These are phyloP conservation scores for Dactylella cylindrospora DNA, from an alignment of 2,329 filamentous ascomycete genomes.

Conservation along the genomic window DNA sequence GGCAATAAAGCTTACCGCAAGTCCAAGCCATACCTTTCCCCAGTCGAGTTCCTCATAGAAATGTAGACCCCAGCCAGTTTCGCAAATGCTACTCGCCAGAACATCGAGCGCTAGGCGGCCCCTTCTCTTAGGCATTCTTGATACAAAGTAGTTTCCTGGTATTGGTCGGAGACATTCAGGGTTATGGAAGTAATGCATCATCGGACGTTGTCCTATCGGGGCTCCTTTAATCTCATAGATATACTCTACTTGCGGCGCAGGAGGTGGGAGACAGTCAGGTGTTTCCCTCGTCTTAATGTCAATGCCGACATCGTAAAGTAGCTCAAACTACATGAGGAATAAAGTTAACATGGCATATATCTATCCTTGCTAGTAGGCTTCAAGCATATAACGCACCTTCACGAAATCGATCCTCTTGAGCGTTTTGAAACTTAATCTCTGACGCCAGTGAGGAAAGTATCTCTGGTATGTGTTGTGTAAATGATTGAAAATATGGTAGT, in stretches of 20 bases:
- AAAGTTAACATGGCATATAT: too few species aligned
- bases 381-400: too few species aligned
- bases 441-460: neutral
- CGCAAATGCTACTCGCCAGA: neutral
- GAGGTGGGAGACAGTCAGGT: neutral
- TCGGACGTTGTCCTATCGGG: neutral
- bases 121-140: neutral
- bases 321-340: too few species aligned
- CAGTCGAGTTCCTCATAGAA: neutral
- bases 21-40: neutral
- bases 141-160: neutral
- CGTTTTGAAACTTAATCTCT: neutral
- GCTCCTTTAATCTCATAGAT: neutral
- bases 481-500: neutral
- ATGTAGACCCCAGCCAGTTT: neutral
- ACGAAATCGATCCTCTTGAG: neutral
- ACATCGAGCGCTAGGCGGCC: neutral
- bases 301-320: neutral
- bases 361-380: too few species aligned
- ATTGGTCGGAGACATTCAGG: neutral
- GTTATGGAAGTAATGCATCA: constrained; percentile 1
- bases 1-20: neutral
- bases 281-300: neutral
- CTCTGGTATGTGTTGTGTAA: neutral
- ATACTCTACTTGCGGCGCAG: neutral